Evolutionary conservation across 192 early-diverging fungal species (phyloP).

Genomic region (Coemansia aciculifera): DNA sequence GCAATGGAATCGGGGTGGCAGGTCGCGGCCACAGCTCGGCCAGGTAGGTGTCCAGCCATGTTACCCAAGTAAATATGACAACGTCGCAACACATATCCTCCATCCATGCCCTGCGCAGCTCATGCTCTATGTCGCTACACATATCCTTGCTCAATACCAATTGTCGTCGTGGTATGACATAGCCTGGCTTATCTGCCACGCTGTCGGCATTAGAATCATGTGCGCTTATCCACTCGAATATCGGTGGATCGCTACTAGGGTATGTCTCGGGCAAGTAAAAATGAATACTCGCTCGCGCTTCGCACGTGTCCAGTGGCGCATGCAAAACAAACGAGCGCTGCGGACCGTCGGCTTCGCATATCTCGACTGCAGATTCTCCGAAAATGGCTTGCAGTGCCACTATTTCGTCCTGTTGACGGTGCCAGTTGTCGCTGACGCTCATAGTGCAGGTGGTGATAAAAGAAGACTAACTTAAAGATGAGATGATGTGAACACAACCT

Average conservation of each 20-base stretch:
- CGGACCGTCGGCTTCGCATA: neutral
- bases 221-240: constrained; percentile 50
- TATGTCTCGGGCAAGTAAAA: constrained; percentile 49
- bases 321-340: constrained; percentile 36
- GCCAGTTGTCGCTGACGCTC: constrained; percentile 37
- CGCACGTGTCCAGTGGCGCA: constrained; percentile 25
- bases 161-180: constrained; percentile 30
- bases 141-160: constrained; percentile 31
- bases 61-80: constrained; percentile 49
- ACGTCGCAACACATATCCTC: constrained; percentile 40
- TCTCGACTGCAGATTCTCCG: constrained; percentile 37
- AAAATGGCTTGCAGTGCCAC: constrained; percentile 52
- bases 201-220: constrained; percentile 14
- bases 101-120: constrained; percentile 27
- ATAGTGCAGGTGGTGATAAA: neutral
- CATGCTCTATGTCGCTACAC: constrained; percentile 14
- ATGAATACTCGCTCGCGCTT: constrained; percentile 32
- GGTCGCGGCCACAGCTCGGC: constrained; percentile 38
- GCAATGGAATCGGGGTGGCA: constrained; percentile 35
- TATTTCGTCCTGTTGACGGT: constrained; percentile 54
- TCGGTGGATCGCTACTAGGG: constrained; percentile 38
- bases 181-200: constrained; percentile 6
- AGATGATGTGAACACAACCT: neutral
- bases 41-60: constrained; percentile 44
- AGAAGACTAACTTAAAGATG: neutral